Percentiles rank a stretch among this genome's conserved stretches.
phyloP scores from a whole-genome alignment of 2,329 filamentous ascomycete genomes.

The Bipolaris zeicola region DNA sequence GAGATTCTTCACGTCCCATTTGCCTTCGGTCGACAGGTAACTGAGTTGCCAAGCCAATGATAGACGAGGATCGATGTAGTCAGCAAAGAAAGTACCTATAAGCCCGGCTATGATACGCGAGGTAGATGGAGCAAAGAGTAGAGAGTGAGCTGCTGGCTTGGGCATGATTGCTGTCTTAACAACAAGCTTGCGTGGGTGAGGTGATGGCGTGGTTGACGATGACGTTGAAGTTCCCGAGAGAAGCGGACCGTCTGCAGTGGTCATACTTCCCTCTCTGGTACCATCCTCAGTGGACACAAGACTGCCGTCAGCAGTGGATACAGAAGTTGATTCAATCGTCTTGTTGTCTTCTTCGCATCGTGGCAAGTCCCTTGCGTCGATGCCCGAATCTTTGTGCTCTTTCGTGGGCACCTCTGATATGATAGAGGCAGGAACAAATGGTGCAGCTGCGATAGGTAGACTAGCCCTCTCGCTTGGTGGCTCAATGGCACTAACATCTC shows the following conservation, averaged over 20 bases:
- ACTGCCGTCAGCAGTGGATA: conserved; percentile 25
- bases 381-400: conserved; percentile 44
- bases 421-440: conserved; percentile 47
- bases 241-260: conserved; percentile 18
- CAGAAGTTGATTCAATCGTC: conserved; percentile 19
- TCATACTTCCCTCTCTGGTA: conserved; percentile 44
- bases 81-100: conserved; percentile 79
- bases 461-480: conserved; percentile 43
- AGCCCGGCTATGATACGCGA: conserved; percentile 79
- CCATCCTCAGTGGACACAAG: conserved; percentile 23
- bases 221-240: conserved; percentile 6
- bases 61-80: conserved; percentile 76
- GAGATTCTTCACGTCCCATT: conserved; percentile 98
- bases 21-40: conserved; percentile 84
- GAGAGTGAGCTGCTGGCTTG: conserved; percentile 77
- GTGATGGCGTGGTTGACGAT: conserved; percentile 21
- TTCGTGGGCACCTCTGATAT: conserved; percentile 29
- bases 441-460: conserved; percentile 58
- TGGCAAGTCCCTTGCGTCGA: conserved; percentile 39
- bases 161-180: conserved; percentile 75
- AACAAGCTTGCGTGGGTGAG: conserved; percentile 47
- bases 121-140: conserved; percentile 79
- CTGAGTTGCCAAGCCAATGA: conserved; percentile 90
- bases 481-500: conserved; percentile 43
- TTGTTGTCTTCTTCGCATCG: conserved; percentile 23